These are phyloP conservation scores for Dendrobium nobile DNA, from an alignment of 106 monocot species.

Conservation along the genomic window DNA sequence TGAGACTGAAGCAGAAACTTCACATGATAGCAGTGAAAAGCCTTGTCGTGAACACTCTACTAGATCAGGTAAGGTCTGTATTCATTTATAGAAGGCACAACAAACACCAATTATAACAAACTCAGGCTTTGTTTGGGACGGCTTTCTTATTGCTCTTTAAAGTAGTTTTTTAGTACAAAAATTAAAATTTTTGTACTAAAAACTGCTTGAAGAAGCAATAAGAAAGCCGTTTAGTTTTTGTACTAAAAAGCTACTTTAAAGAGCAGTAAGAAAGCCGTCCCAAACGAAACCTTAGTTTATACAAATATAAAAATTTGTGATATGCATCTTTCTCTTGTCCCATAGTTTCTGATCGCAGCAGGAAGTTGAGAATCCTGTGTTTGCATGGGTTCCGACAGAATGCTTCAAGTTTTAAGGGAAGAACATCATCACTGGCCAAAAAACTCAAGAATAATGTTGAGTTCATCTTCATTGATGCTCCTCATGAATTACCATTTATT, in stretches of 20 bases:
- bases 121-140: too few relatives aligned
- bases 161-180: too few relatives aligned
- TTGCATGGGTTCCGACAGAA: constrained; percentile 98
- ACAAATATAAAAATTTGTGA: neutral
- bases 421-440: constrained; percentile 80
- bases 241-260: too few relatives aligned
- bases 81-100: neutral
- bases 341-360: constrained; percentile 27
- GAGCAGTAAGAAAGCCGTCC: too few relatives aligned
- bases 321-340: neutral
- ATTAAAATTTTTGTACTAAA: too few relatives aligned
- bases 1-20: constrained; percentile 16
- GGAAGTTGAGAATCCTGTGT: constrained; percentile 78
- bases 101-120: neutral
- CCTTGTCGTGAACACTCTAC: constrained; percentile 11
- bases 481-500: constrained; percentile 71
- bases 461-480: constrained; percentile 67
- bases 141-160: too few relatives aligned
- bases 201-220: too few relatives aligned
- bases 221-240: too few relatives aligned
- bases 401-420: constrained; percentile 84
- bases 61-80: neutral
- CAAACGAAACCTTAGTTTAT: neutral
- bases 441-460: constrained; percentile 69
- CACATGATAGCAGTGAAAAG: neutral